Evolutionary conservation across 352 stramenopile species (phyloP), one percentile per base, ranked within the genome.

Genomic region (Hyaloperonospora arabidopsidis): DNA sequence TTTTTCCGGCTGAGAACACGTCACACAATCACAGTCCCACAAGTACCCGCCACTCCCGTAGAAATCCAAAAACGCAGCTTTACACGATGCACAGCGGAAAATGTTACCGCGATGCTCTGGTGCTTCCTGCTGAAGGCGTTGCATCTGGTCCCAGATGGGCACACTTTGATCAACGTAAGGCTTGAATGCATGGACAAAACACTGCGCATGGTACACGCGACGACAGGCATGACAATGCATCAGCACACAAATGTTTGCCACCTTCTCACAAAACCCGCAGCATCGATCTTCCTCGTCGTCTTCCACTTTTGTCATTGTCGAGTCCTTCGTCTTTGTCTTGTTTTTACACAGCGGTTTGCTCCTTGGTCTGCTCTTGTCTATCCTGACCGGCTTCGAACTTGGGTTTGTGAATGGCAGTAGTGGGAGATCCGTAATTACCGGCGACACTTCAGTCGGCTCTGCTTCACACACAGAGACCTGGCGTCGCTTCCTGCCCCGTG

Each of bases 191-290:
- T 61, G 38, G 40, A 72, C 35, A 15, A 80, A 58, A 40, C 73
- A 84, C 40, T 72, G 54, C 7, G 69, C 49, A 47, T 84, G 73
- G 43, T 84, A 84, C 45, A 59, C 57, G 5, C 73, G 73, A 22
- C 56, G 52, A 29, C 73, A 84, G 1, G 48, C 40, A 1, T 48
- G 55, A 61, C 73, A 84, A 61, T 70, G 46, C 62, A 79, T 57
- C 28, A 71, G 32, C 18, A 60, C 54, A 47, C 68, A 75, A 36
- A 75, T 52, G 25, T 76, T 69, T 5, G 53, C 48, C 6, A 45
- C 23, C 28, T 66, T 66, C 14, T 52, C 67, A 54, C 73, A 84
- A 34, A 79, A 80, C 17, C 79, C 70, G n/a, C 73, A 83, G 28
- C 12, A 14, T 2, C 73, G 70, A 14, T 38, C 22, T 8, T 28